phyloP scores from a whole-genome alignment of 495 filamentous ascomycete genomes.

The Penicillium simplicissimum region DNA sequence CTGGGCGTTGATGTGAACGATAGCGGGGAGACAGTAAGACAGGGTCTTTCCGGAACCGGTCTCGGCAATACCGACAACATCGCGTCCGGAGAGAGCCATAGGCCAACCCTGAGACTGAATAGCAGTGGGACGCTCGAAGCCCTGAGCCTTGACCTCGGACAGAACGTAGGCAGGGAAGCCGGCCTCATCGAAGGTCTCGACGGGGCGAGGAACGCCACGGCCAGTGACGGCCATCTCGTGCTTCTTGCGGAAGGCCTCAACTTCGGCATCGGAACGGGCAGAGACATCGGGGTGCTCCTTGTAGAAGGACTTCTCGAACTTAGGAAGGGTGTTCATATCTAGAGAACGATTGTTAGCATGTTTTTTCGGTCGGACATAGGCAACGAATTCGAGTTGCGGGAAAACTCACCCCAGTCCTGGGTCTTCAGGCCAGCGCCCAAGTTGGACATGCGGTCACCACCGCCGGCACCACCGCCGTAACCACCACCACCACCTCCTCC shows the following conservation, averaged over 20 bases:
- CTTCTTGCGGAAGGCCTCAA: slow-evolving; percentile 81
- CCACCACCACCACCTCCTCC: slow-evolving; percentile 55
- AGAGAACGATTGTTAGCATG: slow-evolving; percentile 31
- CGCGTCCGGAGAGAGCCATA: slow-evolving; percentile 96
- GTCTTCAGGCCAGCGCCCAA: slow-evolving; percentile 83
- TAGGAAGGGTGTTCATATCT: slow-evolving; percentile 81
- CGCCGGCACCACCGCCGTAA: slow-evolving; percentile 57
- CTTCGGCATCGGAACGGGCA: slow-evolving; percentile 71
- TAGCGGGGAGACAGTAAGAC: slow-evolving; percentile 96
- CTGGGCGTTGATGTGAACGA: slow-evolving; percentile 99
- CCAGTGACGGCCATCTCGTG: slow-evolving; percentile 80
- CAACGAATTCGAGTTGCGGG: not conserved
- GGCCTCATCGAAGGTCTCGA: slow-evolving; percentile 96
- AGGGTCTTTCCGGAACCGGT: slow-evolving; percentile 99
- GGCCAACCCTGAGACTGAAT: slow-evolving; percentile 99
- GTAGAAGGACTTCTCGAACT: slow-evolving; percentile 99
- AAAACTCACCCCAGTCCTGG: slow-evolving; percentile 77
- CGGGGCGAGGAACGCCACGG: slow-evolving; percentile 79
- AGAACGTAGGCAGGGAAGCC: slow-evolving; percentile 96
- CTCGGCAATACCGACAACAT: slow-evolving; percentile 99
- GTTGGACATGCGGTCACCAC: slow-evolving; percentile 91
- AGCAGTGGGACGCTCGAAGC: slow-evolving; percentile 85
- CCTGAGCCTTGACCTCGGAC: slow-evolving; percentile 97
- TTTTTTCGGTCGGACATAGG: slow-evolving; percentile 4
- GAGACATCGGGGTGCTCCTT: slow-evolving; percentile 84